These are phyloP conservation scores for Colletotrichum agaves DNA, from an alignment of 2,329 filamentous ascomycete genomes.

Conservation along the genomic window DNA sequence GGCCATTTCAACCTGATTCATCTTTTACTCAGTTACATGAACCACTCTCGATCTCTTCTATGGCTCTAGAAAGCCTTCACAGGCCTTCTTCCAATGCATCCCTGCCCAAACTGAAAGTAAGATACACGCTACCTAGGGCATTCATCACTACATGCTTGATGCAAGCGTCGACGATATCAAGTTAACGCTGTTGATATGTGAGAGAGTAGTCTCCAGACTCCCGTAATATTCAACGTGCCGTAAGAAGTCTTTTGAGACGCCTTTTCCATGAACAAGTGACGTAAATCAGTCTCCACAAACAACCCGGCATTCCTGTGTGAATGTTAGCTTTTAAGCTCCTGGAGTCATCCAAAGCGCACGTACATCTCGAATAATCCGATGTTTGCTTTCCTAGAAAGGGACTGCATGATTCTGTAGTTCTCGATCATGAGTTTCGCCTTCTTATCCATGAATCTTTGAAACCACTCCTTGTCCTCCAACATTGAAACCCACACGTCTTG, in stretches of 20 bases:
- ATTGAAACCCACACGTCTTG: constrained; percentile 35
- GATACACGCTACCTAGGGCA: constrained; percentile 38
- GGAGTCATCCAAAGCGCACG: neutral
- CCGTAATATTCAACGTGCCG: neutral
- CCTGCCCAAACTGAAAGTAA: constrained; percentile 38
- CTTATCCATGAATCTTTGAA: constrained; percentile 3
- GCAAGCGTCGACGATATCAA: constrained; percentile 21
- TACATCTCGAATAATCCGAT: constrained; percentile 27
- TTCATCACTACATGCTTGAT: constrained; percentile 38
- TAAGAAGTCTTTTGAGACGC: too few species aligned
- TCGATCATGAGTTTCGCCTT: constrained; percentile 23
- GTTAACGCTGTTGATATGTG: constrained; percentile 25
- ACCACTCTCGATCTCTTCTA: neutral
- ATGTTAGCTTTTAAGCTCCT: too few species aligned
- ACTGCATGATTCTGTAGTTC: constrained; percentile 1
- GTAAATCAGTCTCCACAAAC: constrained; percentile 41
- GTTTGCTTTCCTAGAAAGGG: neutral
- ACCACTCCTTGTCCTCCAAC: constrained; percentile 17
- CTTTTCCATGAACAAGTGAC: neutral
- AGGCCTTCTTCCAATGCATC: constrained; percentile 38
- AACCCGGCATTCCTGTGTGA: constrained; percentile 36
- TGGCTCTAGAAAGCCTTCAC: constrained; percentile 25
- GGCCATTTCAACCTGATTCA: too few species aligned
- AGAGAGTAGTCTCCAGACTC: neutral
- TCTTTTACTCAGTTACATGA: too few species aligned